Evolutionary conservation across 2,329 filamentous ascomycete genomes (phyloP).

Genomic region (Chrysoporthe puriensis): DNA sequence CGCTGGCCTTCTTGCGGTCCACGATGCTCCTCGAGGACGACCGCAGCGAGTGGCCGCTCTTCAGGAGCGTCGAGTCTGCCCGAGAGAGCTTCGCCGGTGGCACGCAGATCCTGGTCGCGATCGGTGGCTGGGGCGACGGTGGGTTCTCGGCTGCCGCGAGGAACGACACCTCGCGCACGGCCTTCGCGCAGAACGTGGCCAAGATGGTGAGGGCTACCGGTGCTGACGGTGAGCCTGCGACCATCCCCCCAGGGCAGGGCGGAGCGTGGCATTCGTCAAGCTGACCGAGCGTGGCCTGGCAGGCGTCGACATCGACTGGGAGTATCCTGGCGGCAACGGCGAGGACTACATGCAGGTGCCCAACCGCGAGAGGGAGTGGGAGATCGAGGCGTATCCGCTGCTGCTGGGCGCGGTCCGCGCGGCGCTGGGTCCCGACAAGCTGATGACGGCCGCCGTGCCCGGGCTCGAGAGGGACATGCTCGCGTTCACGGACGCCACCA

Average conservation of each 20-base stretch:
- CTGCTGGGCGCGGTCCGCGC: slow-evolving; percentile 62
- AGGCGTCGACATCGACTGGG: slow-evolving; percentile 69
- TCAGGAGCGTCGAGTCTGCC: slow-evolving; percentile 53
- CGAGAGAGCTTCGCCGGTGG: slow-evolving; percentile 52
- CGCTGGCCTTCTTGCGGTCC: slow-evolving; percentile 61
- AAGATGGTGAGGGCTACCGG: slow-evolving; percentile 64
- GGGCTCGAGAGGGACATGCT: slow-evolving; percentile 68
- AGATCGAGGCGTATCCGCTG: slow-evolving; percentile 65
- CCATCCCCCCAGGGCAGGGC: slow-evolving; percentile 26
- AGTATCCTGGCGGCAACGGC: slow-evolving; percentile 65
- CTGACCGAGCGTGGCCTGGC: slow-evolving; percentile 11
- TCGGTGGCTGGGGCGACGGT: slow-evolving; percentile 74
- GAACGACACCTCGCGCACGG: slow-evolving; percentile 52
- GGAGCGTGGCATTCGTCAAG: background rate
- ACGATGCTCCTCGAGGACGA: slow-evolving; percentile 52
- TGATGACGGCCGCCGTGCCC: slow-evolving; percentile 70
- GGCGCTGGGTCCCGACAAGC: slow-evolving; percentile 59
- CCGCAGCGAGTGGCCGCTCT: slow-evolving; percentile 52
- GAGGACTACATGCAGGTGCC: slow-evolving; percentile 67
- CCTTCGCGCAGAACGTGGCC: slow-evolving; percentile 67
- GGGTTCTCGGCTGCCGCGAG: slow-evolving; percentile 65
- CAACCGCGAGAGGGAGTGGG: slow-evolving; percentile 60
- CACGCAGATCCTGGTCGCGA: slow-evolving; percentile 70
- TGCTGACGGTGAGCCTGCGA: slow-evolving; percentile 60
- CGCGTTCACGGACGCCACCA: slow-evolving; percentile 61